Percentiles rank a stretch among this genome's conserved stretches.
Evolutionary conservation across 192 early-diverging fungal genomes (phyloP).

Genomic region (Geranomyces variabilis): DNA sequence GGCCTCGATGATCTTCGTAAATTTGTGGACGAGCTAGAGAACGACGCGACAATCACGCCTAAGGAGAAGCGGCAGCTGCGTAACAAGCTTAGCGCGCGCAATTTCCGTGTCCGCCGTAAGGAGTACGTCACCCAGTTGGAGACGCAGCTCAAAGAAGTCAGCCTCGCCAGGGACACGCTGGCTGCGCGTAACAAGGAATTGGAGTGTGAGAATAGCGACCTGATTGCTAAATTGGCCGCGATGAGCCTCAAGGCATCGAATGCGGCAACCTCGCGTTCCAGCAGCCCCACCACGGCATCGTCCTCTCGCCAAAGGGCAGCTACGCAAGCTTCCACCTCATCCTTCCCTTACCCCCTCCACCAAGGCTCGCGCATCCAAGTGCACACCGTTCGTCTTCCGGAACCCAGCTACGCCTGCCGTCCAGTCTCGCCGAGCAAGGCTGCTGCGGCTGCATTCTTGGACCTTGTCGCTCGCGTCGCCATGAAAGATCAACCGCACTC

Average conservation of each 20-base stretch:
- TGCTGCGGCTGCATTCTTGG: conserved; percentile 3
- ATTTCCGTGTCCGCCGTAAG: conserved; percentile 25
- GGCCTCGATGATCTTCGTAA: conserved; percentile 22
- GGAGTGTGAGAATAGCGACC: neutral
- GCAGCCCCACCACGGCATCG: neutral
- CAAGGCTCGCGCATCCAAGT: conserved; percentile 1
- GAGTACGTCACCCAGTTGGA: conserved; percentile 28
- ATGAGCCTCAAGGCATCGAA: neutral
- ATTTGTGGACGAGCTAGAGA: conserved; percentile 23
- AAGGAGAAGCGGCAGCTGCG: conserved; percentile 29
- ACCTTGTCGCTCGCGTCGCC: neutral
- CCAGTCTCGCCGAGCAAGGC: neutral
- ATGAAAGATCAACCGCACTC: neutral
- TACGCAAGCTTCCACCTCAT: neutral
- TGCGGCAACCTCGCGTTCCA: neutral
- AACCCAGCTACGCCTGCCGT: neutral
- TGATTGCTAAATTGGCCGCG: neutral
- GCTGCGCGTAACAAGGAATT: conserved; percentile 11
- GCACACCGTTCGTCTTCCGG: conserved; percentile 1
- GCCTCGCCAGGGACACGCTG: neutral
- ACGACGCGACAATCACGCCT: conserved; percentile 15
- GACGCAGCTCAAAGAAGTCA: neutral
- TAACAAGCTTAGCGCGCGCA: conserved; percentile 21
- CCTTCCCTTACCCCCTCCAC: neutral
- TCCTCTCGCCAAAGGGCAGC: neutral